These are phyloP conservation scores for Cordyceps farinosa DNA, from an alignment of 2,329 filamentous ascomycete species.

Conservation along the genomic window DNA sequence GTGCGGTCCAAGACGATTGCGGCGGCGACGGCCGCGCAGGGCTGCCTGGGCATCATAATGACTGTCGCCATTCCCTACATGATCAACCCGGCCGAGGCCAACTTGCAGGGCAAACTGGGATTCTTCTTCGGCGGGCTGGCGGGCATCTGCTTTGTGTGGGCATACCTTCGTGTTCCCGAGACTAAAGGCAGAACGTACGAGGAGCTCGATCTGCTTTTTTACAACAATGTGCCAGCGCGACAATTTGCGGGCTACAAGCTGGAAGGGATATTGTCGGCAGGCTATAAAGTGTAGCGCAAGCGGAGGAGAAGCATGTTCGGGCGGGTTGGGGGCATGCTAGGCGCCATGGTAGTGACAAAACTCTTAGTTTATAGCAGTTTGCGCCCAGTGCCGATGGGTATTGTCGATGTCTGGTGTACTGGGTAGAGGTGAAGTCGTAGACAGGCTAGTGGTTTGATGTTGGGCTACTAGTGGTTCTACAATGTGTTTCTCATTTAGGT, in stretches of 20 bases:
- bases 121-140: constrained; percentile 32
- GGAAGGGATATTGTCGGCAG: neutral
- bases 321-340: neutral
- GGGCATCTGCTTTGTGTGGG: constrained; percentile 28
- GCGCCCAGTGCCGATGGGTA: too few species aligned
- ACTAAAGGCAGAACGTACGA: constrained; percentile 32
- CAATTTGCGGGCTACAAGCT: constrained; percentile 30
- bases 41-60: constrained; percentile 28
- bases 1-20: constrained; percentile 42
- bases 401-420: neutral
- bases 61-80: constrained; percentile 32
- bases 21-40: constrained; percentile 33
- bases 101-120: constrained; percentile 35
- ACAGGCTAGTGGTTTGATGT: too few species aligned
- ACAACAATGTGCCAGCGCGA: constrained; percentile 28
- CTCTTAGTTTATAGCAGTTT: too few species aligned
- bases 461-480: too few species aligned
- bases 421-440: neutral
- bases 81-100: constrained; percentile 32
- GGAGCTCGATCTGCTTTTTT: constrained; percentile 35
- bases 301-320: neutral
- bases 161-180: constrained; percentile 34
- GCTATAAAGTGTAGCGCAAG: neutral
- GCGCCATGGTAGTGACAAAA: neutral
- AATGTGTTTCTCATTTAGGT: too few species aligned